Base-by-base conservation (phyloP, 768 basidiomycete genomes). In the Lactarius vividus region DNA sequence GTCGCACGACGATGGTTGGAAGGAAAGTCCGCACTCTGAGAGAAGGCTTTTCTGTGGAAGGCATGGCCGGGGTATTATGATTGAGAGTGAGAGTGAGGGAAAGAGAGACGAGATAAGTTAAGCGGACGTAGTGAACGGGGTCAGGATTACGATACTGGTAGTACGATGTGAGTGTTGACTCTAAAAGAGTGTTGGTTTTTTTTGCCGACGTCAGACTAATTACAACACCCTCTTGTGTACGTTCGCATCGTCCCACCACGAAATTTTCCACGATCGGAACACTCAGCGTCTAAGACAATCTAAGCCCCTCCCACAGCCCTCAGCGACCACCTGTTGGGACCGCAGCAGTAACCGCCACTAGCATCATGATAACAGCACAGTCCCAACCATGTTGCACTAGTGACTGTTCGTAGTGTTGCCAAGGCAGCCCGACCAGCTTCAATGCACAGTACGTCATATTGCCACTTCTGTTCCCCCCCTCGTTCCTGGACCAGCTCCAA, bases 91-190 rank as follows among this genome's bases (percentile, higher is more conserved):
- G 33, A 33, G 31, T 28, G 28, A 68, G 20, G 26, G 35, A 53
- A 49, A 57, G 10, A 53, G 57, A 37, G 31, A 60, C 63, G 5
- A 13, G 61, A 65, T 66, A 65, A 67, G 57, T 67, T 67, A 65
- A 49, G 64, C 10, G 52, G 31, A 3, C 39, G 57, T 44, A 54
- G 66, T 33, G 52, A 29, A 16, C 49, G 59, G 20, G 53, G 62
- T 31, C 44, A 65, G 59, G 64, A 57, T 57, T 57, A 61, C 49
- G 49, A 16, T 26, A 52, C 23, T 26, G 49, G 46, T 49, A 52
- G 49, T 23, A 49, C 23, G 64, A 65, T 65, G 56, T 16, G 59
- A 31, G 52, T 1, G 65, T 66, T 9, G 18, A 9, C 46, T 53
- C 37, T 39, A 57, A 52, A 28, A 57, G 37, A 39, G 37, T 39